Evolutionary conservation across 345 rosid genomes (phyloP).

Genomic region (Dipteronia sinensis): DNA sequence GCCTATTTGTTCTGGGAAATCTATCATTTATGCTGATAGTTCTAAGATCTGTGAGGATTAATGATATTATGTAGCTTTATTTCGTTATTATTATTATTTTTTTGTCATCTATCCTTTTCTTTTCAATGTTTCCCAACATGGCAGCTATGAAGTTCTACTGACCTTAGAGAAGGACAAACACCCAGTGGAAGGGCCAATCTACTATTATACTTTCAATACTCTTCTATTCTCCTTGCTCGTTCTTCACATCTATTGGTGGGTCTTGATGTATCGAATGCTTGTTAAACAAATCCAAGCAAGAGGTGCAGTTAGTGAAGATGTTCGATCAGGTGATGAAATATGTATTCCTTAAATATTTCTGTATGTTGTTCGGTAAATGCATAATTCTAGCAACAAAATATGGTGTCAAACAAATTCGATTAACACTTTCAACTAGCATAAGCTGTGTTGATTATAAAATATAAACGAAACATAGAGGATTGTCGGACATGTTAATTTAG

Average conservation of each 20-base stretch:
- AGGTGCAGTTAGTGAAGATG: constrained; percentile 82
- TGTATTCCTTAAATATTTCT: not conserved
- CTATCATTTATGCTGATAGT: not conserved
- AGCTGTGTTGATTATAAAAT: not conserved
- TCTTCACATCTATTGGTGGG: constrained; percentile 96
- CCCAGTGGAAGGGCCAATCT: constrained; percentile 63
- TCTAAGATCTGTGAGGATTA: not conserved
- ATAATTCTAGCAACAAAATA: not conserved
- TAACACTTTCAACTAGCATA: not conserved
- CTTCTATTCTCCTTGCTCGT: constrained; percentile 74
- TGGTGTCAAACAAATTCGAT: not conserved
- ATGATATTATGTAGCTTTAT: constrained; percentile 3
- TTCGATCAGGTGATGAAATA: constrained; percentile 71
- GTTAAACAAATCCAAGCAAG: constrained; percentile 76
- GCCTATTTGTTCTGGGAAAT: not conserved
- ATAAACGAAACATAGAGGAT: not conserved
- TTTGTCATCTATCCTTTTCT: not conserved
- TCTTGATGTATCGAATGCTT: constrained; percentile 78
- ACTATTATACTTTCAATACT: constrained; percentile 77
- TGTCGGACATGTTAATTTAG: not conserved
- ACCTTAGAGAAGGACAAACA: constrained; percentile 75
- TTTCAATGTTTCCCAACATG: constrained; percentile 8
- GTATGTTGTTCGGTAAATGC: not conserved
- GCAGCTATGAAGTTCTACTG: constrained; percentile 79
- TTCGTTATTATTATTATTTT: not conserved